Conservation (phyloP, 306 rosid genomes). For the Luffa acutangula region DNA sequence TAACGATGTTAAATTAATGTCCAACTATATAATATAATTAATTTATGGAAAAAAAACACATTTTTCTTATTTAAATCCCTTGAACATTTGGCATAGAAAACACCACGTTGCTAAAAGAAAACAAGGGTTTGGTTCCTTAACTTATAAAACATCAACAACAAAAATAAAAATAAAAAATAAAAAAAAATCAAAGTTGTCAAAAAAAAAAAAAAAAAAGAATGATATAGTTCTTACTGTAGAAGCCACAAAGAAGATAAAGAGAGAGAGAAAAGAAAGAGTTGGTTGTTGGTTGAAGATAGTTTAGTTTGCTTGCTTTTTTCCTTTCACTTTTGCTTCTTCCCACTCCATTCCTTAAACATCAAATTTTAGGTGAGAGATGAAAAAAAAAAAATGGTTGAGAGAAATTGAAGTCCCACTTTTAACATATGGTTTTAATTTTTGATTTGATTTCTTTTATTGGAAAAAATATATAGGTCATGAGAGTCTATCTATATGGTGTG, state of each 20-base stretch:
- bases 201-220: too few species aligned
- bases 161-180: background rate
- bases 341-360: background rate
- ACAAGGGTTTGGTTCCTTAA: background rate
- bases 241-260: background rate
- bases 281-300: slow-evolving; percentile 3
- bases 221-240: background rate
- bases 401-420: background rate
- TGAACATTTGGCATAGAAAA: background rate
- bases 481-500: background rate
- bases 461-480: background rate
- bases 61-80: background rate
- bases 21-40: background rate
- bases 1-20: background rate
- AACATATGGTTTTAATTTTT: background rate
- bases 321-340: background rate
- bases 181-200: background rate
- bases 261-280: background rate
- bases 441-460: background rate
- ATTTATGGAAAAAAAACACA: background rate
- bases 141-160: background rate
- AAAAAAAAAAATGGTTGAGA: background rate
- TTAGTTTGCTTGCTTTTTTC: background rate
- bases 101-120: background rate
- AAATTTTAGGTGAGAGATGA: slow-evolving; percentile 6